Conservation (phyloP, 768 basidiomycete species). For the Panaeolus cyanescens region DNA sequence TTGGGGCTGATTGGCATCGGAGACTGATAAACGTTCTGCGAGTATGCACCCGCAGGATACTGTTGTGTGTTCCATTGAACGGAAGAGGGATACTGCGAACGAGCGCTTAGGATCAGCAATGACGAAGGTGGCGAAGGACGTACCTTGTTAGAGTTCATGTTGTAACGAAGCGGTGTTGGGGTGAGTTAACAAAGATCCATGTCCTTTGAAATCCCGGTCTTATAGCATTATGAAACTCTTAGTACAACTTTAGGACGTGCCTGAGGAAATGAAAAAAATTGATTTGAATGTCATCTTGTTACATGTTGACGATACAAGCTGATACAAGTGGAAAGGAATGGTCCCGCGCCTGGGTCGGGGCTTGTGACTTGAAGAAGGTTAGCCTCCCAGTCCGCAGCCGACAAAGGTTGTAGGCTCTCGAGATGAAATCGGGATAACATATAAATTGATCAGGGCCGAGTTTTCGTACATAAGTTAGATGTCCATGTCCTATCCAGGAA, state of each 20-base stretch:
- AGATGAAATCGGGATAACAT: conserved; percentile 19
- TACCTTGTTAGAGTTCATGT: conserved; percentile 28
- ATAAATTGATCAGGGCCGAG: conserved; percentile 20
- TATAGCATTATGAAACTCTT: conserved; percentile 21
- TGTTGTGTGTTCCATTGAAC: conserved; percentile 39
- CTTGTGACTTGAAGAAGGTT: conserved; percentile 19
- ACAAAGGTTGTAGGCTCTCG: conserved; percentile 14
- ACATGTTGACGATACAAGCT: conserved; percentile 10
- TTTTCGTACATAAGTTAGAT: conserved; percentile 7
- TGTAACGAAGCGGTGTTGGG: neutral
- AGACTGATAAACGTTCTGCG: conserved; percentile 25
- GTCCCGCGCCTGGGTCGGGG: conserved; percentile 25
- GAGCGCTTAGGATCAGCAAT: conserved; percentile 19
- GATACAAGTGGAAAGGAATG: conserved; percentile 16
- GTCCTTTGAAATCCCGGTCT: neutral
- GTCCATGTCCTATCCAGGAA: conserved; percentile 7
- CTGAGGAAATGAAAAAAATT: conserved; percentile 24
- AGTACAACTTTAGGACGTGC: conserved; percentile 18
- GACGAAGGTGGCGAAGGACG: conserved; percentile 6
- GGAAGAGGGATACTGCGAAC: conserved; percentile 33
- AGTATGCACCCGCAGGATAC: conserved; percentile 29
- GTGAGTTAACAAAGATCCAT: neutral
- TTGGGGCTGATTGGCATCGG: conserved; percentile 16
- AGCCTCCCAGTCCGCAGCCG: conserved; percentile 21
- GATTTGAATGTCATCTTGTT: conserved; percentile 24